phyloP scores from a whole-genome alignment of 208 protist genomes.

The Crithidia acanthocephali region DNA sequence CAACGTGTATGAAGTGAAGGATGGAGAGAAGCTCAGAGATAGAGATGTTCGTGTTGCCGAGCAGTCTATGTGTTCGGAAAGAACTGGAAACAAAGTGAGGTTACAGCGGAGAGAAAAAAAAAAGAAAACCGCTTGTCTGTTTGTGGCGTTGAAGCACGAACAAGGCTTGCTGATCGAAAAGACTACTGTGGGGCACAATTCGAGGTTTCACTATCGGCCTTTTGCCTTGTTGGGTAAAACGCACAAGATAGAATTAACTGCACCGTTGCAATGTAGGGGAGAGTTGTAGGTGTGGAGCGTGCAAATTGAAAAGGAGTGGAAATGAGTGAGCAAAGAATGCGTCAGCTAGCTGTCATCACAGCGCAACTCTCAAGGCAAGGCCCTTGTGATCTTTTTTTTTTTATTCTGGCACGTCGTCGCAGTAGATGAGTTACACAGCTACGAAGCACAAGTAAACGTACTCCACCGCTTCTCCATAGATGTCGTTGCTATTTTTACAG shows the following conservation, averaged over 20 bases:
- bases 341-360: too few species aligned
- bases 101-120: slow-evolving; percentile 14
- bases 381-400: too few species aligned
- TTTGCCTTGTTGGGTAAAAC: neutral
- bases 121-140: neutral
- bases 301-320: too few species aligned
- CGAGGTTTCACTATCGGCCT: neutral
- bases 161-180: neutral
- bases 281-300: too few species aligned
- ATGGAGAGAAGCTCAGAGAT: neutral
- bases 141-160: neutral
- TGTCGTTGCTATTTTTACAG: too few species aligned
- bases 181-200: neutral
- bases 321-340: too few species aligned
- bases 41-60: neutral
- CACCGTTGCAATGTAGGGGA: too few species aligned
- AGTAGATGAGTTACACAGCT: too few species aligned
- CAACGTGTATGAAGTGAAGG: slow-evolving; percentile 7
- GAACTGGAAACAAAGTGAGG: neutral
- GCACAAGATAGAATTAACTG: neutral
- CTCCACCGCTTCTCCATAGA: too few species aligned
- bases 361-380: too few species aligned
- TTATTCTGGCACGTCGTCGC: too few species aligned
- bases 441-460: too few species aligned
- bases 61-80: slow-evolving; percentile 5